Percentiles rank a stretch among this genome's conserved stretches.
Evolutionary conservation across 805 yeast genomes (phyloP).

Genomic region (Yamadazyma olivae): DNA sequence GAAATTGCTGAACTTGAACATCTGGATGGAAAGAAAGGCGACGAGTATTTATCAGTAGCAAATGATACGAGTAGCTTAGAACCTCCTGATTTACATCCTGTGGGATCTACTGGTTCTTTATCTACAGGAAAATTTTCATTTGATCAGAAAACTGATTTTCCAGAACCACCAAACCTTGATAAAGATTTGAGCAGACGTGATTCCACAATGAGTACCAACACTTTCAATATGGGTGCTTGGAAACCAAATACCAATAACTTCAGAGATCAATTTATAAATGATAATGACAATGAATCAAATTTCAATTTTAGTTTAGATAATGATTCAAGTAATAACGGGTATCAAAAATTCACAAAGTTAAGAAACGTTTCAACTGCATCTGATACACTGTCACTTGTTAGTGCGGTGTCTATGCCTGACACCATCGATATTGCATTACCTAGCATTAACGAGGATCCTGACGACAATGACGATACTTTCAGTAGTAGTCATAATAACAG

Average conservation of each 20-base stretch:
- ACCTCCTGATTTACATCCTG: slow-evolving; percentile 17
- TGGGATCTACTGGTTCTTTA: slow-evolving; percentile 25
- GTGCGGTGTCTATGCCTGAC: slow-evolving; percentile 37
- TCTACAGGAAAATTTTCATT: slow-evolving; percentile 26
- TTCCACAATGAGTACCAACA: slow-evolving; percentile 33
- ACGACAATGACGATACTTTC: slow-evolving; percentile 15
- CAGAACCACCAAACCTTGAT: slow-evolving; percentile 12
- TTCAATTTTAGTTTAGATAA: slow-evolving; percentile 23
- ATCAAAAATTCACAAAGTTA: slow-evolving; percentile 31
- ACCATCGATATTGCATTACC: slow-evolving; percentile 39
- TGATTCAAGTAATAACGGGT: slow-evolving; percentile 16
- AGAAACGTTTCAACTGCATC: slow-evolving; percentile 17
- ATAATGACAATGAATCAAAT: slow-evolving; percentile 37
- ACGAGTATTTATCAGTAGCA: neutral
- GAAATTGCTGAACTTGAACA: neutral
- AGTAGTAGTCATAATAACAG: slow-evolving; percentile 8
- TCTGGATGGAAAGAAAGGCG: neutral
- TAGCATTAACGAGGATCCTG: slow-evolving; percentile 30
- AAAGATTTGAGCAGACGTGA: slow-evolving; percentile 23
- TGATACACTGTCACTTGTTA: slow-evolving; percentile 19
- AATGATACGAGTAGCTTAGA: neutral
- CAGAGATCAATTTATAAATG: slow-evolving; percentile 48
- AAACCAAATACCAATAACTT: slow-evolving; percentile 52
- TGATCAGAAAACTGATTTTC: slow-evolving; percentile 13
- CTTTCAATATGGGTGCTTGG: slow-evolving; percentile 53